A percentile compares a stretch with the other conserved stretches of the same genome.
Conservation (phyloP, 116 monocot genomes). For the Posidonia oceanica region DNA sequence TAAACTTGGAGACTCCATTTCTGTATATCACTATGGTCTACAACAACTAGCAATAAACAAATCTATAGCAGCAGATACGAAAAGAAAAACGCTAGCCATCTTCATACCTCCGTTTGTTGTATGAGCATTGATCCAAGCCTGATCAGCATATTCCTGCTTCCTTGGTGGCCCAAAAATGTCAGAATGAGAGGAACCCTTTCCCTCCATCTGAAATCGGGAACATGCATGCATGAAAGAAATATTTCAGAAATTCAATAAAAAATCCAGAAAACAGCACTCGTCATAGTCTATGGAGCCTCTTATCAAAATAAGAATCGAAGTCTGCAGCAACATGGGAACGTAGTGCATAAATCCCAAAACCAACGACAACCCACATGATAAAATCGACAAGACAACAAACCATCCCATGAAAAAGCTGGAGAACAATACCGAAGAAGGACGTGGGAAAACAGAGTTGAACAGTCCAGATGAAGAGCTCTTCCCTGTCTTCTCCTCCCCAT, state of each 20-base stretch:
- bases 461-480: conserved; percentile 2
- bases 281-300: neutral
- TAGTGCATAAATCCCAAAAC: neutral
- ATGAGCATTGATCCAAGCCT: neutral
- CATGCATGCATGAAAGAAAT: neutral
- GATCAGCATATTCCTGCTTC: conserved; percentile 1
- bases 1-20: too few species aligned
- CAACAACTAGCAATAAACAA: neutral
- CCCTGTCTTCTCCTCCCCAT: neutral
- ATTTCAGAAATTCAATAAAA: neutral
- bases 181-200: neutral
- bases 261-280: neutral
- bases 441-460: conserved; percentile 7
- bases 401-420: neutral
- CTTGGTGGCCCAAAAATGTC: neutral
- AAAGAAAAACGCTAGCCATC: neutral
- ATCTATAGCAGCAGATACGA: neutral
- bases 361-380: neutral
- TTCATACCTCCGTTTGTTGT: conserved; percentile 1
- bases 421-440: conserved; percentile 2
- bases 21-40: too few species aligned
- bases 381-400: neutral
- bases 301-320: neutral
- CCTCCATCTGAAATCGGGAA: neutral
- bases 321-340: neutral